Conservation (phyloP, 805 yeast genomes). For the Nakazawaea anatomiae region DNA sequence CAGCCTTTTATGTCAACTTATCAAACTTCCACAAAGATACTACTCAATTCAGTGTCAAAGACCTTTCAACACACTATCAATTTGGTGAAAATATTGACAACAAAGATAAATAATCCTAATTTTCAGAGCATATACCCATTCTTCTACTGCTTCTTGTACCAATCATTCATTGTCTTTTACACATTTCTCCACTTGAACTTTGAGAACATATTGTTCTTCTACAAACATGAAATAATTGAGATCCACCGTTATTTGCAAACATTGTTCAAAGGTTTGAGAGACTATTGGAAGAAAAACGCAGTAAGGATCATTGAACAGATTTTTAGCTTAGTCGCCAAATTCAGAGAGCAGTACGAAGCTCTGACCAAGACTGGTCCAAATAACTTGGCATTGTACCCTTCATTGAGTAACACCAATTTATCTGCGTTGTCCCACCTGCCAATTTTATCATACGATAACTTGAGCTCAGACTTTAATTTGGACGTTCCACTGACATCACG, state of each 20-base stretch:
- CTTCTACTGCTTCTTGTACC: constrained; percentile 42
- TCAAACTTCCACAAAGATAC: constrained; percentile 28
- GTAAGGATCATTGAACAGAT: constrained; percentile 24
- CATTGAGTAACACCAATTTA: constrained; percentile 6
- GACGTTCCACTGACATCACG: not conserved
- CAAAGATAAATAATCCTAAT: constrained; percentile 21
- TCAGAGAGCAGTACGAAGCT: constrained; percentile 24
- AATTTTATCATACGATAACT: not conserved
- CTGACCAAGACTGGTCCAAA: constrained; percentile 17
- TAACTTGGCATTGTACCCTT: constrained; percentile 6
- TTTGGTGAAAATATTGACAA: constrained; percentile 27
- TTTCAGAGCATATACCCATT: constrained; percentile 39
- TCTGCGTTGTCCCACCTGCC: not conserved
- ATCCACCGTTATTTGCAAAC: constrained; percentile 23
- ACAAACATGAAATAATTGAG: constrained; percentile 19
- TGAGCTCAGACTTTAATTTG: not conserved
- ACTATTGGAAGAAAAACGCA: constrained; percentile 24
- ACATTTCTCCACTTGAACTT: constrained; percentile 40
- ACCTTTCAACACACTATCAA: constrained; percentile 30
- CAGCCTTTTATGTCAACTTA: constrained; percentile 42
- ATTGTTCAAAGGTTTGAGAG: constrained; percentile 22
- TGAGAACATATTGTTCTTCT: constrained; percentile 20
- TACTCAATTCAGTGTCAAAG: constrained; percentile 30
- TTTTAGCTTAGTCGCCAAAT: constrained; percentile 4
- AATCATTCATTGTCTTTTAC: constrained; percentile 45